Evolutionary conservation across 371 early-diverging fungal genomes (phyloP).

Genomic region (Actinomortierella wolfii): DNA sequence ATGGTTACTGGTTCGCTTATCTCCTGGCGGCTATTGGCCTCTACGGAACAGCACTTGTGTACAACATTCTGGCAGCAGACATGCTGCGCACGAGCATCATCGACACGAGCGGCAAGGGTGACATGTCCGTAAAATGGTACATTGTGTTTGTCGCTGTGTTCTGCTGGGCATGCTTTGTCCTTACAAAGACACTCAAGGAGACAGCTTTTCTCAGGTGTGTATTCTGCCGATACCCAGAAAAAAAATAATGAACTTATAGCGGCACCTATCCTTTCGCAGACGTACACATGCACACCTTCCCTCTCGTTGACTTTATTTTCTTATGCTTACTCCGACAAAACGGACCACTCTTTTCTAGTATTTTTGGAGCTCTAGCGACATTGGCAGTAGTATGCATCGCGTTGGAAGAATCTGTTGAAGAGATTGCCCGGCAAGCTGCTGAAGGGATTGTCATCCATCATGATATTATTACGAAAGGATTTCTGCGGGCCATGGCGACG

Average conservation of each 20-base stretch:
- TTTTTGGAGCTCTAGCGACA: constrained; percentile 27
- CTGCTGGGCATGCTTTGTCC: constrained; percentile 32
- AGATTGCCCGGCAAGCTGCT: constrained; percentile 4
- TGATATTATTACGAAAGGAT: constrained; percentile 53
- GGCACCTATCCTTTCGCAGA: background rate
- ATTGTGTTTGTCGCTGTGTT: constrained; percentile 16
- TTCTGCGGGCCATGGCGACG: constrained; percentile 63
- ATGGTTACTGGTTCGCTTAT: constrained; percentile 56
- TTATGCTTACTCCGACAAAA: background rate
- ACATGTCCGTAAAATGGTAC: constrained; percentile 3
- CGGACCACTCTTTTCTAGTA: constrained; percentile 4
- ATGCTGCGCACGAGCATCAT: constrained; percentile 12
- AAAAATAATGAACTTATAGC: background rate
- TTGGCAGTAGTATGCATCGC: constrained; percentile 27
- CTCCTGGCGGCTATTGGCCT: constrained; percentile 52
- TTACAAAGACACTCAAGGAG: constrained; percentile 39
- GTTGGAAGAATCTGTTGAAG: constrained; percentile 16
- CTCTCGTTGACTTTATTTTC: background rate
- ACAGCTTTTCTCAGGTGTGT: constrained; percentile 25
- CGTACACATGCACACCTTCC: background rate
- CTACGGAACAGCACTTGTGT: constrained; percentile 31
- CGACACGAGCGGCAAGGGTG: background rate
- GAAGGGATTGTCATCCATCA: constrained; percentile 20
- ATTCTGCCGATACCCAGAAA: background rate
- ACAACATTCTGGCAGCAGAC: constrained; percentile 22